Base-by-base conservation (phyloP, 2,329 filamentous ascomycete genomes). In the Penicillium sp. region DNA sequence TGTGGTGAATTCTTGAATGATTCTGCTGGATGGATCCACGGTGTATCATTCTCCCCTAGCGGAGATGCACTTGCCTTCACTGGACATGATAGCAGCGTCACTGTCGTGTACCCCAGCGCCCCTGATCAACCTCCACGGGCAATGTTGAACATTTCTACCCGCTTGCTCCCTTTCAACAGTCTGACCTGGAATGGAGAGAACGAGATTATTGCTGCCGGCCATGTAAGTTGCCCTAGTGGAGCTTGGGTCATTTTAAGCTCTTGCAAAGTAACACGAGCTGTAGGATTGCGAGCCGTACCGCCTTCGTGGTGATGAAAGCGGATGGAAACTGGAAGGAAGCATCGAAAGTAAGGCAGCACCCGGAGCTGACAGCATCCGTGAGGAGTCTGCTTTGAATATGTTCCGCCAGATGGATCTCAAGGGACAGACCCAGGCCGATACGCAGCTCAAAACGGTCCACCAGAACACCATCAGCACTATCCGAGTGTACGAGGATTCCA, bases 391-490 rank as follows among this genome's bases (percentile, higher is more conserved):
- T 26, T 83, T 97, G 76, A 97, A 98, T 79, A 97, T 98, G 92
- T 99, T 99, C 82, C 88, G 89, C 72, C 93, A 97, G 82, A 98
- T 99, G 95, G 95, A 99, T 79, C 85, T 99, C 67, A 97, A 95
- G 85, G 95, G 95, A 65, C 96, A 96, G 80, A 83, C 85, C 60
- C 92, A 92, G 75, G 93, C 96, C 72, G 93, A 98, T 76, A 97
- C 93, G 4, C 91, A 96, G 81, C 84, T 99, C 70, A 95, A 92
- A 81, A 98, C 95, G 11, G 88, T 95, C 51, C 95, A 99, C 79
- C 95, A 99, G 77, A 99, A 99, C 81, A 97, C 93, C 29, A 91
- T 99, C 74, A 92, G 87, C 73, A 97, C 89, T 2, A 83, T 99
- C 55, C 87, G 95, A 48, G 84, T 87, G 21, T 97, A 90, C 75